Evolutionary conservation across 75 land plant genomes (phyloP), one percentile per base, ranked within the genome.

Genomic region (Chamaecyparis obtusa): DNA sequence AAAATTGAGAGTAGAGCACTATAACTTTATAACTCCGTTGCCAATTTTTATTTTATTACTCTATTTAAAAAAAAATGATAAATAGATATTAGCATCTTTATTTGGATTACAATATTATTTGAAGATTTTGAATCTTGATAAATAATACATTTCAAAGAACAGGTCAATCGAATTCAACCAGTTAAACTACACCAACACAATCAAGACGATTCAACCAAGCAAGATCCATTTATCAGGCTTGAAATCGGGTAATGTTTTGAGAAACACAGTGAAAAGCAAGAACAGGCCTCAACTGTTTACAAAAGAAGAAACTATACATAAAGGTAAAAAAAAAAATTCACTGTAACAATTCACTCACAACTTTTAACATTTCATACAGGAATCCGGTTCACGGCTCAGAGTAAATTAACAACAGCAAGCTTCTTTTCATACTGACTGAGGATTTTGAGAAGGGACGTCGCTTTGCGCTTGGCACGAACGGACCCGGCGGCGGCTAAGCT

Each of bases 381-480:
- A 64, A 64, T 27, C 27, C 24, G 8, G 69, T 7, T 24, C 16
- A 14, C 13, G 55, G 55, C 55, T 51, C 69, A 64, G n/a, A 1
- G 69, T 27, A 64, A 24, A 64, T 27, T 24, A 64, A 64, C 69
- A 27, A 64, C 69, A 27, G 69, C 8, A 27, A 64, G 35, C 76
- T 74, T 74, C 1, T 33, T 74, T 33, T 74, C 76, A 74, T 32
- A 74, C 36, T 74, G 76, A 55, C 87, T 88, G 49, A 93, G 90
- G 78, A 93, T 83, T 87, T 90, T 90, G 27, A 92, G 90, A 3
- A 94, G 78, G 10, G 93, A 89, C 41, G 88, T 91, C 17, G 95
- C 92, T 86, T 94, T 94, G 75, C 95, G 87, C 75, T 88, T 89
- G 54, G 94, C 95, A 78, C 85, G 90, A 30, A 88, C 41, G 0